Conservation (phyloP, 345 rosid species). For the Lumnitzera racemosa region DNA sequence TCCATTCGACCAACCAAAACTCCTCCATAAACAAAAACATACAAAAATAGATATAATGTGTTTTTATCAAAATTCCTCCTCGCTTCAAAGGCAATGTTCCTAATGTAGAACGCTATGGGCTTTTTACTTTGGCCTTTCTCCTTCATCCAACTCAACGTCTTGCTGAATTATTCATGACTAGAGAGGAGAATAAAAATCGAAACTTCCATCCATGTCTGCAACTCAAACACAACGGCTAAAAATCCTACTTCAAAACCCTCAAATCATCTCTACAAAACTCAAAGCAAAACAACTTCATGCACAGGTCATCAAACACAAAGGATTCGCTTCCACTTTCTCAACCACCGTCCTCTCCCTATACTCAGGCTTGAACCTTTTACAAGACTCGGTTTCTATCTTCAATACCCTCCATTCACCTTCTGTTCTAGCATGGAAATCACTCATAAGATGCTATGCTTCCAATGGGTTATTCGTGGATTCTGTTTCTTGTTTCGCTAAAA, state of each 20-base stretch:
- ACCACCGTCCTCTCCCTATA: conserved; percentile 53
- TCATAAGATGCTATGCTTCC: conserved; percentile 55
- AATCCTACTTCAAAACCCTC: conserved; percentile 30
- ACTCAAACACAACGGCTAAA: conserved; percentile 25
- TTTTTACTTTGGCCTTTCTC: too few relatives aligned
- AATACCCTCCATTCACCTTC: conserved; percentile 44
- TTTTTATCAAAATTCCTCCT: too few relatives aligned
- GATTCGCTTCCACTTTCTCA: conserved; percentile 22
- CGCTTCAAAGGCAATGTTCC: too few relatives aligned
- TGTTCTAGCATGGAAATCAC: conserved; percentile 62
- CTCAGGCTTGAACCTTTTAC: conserved; percentile 47
- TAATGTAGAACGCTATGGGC: too few relatives aligned
- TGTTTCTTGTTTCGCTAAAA: conserved; percentile 36
- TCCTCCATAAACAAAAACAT: too few relatives aligned
- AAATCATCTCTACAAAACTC: conserved; percentile 23
- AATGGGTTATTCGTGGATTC: conserved; percentile 35
- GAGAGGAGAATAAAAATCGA: too few relatives aligned
- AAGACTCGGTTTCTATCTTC: conserved; percentile 42
- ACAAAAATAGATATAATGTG: too few relatives aligned
- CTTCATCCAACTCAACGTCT: too few relatives aligned
- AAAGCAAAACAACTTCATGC: conserved; percentile 73
- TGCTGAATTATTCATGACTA: too few relatives aligned
- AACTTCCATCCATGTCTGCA: conserved; percentile 18
- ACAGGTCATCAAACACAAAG: conserved; percentile 42
- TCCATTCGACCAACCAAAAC: too few relatives aligned